A percentile compares a stretch with the other conserved stretches of the same genome.
These are phyloP conservation scores for Cocos nucifera DNA, from an alignment of 176 grass and related monocot genomes.

Conservation along the genomic window DNA sequence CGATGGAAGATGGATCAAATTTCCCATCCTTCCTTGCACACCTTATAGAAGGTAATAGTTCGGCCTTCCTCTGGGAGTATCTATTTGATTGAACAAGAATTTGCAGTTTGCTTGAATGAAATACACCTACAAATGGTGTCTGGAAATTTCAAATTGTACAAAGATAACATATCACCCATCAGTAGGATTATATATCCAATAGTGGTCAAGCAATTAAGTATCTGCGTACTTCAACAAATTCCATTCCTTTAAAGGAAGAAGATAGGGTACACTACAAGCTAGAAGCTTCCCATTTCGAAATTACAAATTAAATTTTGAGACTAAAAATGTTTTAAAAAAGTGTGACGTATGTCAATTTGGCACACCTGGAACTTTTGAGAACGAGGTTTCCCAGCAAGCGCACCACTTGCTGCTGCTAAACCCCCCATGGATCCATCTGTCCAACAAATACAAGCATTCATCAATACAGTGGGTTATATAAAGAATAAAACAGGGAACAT, in stretches of 20 bases:
- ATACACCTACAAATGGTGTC: conserved; percentile 39
- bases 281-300: too few relatives aligned
- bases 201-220: too few relatives aligned
- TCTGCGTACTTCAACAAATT: too few relatives aligned
- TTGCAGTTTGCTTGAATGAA: conserved; percentile 16
- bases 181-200: background rate
- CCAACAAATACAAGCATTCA: background rate
- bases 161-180: background rate
- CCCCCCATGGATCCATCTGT: background rate
- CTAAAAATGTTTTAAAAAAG: background rate
- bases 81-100: background rate
- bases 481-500: too few relatives aligned
- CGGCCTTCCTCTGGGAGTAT: conserved; percentile 2
- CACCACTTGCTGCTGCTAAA: background rate
- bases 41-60: conserved; percentile 15
- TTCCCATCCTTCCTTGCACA: conserved; percentile 48
- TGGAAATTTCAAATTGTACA: conserved; percentile 11
- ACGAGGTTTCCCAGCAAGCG: background rate
- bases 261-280: too few relatives aligned
- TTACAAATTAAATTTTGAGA: too few relatives aligned
- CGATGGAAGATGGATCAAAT: conserved; percentile 74
- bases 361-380: background rate
- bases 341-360: background rate
- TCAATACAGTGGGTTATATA: too few relatives aligned
- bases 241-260: too few relatives aligned